These are phyloP conservation scores for Metarhizium album DNA, from an alignment of 2,329 filamentous ascomycete genomes.

Conservation along the genomic window DNA sequence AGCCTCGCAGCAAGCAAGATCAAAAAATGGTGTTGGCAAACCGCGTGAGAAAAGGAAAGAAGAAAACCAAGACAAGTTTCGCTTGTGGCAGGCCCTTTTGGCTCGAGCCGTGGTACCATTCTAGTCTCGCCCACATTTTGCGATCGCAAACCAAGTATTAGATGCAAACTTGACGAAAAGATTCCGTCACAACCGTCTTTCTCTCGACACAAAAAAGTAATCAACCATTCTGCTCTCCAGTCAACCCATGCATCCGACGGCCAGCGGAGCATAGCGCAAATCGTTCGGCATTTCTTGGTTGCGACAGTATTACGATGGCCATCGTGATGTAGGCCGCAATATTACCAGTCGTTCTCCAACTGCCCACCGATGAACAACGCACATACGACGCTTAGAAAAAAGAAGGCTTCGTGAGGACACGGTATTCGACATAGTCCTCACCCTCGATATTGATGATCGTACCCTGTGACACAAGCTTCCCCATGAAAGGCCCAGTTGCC, in stretches of 20 bases:
- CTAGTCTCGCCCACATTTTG: neutral
- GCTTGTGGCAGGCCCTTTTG: neutral
- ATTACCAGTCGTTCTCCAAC: neutral
- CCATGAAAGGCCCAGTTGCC: slow-evolving; percentile 47
- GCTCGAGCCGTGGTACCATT: neutral
- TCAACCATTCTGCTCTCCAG: neutral
- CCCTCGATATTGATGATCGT: slow-evolving; percentile 54
- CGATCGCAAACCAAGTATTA: neutral
- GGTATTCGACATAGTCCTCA: slow-evolving; percentile 57
- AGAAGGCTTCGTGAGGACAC: slow-evolving; percentile 51
- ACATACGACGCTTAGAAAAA: slow-evolving; percentile 38
- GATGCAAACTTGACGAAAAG: neutral
- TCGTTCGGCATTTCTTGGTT: neutral
- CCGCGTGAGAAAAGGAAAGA: too few relatives aligned
- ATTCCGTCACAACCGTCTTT: neutral
- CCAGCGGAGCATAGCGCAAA: neutral
- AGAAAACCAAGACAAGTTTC: neutral
- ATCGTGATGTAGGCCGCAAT: neutral
- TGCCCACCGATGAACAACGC: neutral
- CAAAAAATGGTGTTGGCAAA: neutral
- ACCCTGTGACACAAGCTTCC: slow-evolving; percentile 52
- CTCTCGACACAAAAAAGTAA: neutral
- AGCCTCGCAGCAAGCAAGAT: neutral
- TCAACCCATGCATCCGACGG: neutral
- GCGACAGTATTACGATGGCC: neutral